Conservation (phyloP, 1,139 yeast genomes). For the Spencermartinsiella ligniputridi region DNA sequence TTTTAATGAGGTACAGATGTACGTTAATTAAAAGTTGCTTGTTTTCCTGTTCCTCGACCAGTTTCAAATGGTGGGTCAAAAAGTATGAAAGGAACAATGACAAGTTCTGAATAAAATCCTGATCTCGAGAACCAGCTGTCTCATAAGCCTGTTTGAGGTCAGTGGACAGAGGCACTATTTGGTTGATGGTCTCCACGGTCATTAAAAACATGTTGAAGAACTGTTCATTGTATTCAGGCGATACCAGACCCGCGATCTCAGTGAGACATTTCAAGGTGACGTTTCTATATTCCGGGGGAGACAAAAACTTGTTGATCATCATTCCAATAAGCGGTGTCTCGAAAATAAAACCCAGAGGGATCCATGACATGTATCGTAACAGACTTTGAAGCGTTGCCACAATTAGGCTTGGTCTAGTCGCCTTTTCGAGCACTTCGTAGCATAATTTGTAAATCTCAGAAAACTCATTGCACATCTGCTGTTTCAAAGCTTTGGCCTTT, state of each 20-base stretch:
- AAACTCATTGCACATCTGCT: constrained; percentile 83
- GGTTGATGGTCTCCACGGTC: constrained; percentile 66
- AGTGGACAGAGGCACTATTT: constrained; percentile 69
- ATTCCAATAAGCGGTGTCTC: constrained; percentile 76
- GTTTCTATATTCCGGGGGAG: constrained; percentile 77
- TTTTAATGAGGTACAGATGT: constrained; percentile 74
- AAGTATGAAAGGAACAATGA: constrained; percentile 91
- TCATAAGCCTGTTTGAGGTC: constrained; percentile 72
- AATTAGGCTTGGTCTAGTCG: constrained; percentile 74
- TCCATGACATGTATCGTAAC: constrained; percentile 88
- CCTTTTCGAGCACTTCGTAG: constrained; percentile 86
- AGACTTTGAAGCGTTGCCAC: constrained; percentile 81
- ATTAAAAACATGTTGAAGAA: constrained; percentile 68
- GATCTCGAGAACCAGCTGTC: constrained; percentile 76
- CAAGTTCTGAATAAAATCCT: constrained; percentile 90
- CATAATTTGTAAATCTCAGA: constrained; percentile 91
- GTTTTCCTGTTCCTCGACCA: constrained; percentile 63
- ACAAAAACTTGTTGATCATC: constrained; percentile 69
- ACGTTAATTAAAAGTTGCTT: constrained; percentile 64
- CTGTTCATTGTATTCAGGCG: constrained; percentile 61
- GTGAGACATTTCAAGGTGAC: constrained; percentile 86
- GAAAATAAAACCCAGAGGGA: constrained; percentile 83
- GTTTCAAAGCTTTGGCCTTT: constrained; percentile 76
- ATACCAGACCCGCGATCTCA: constrained; percentile 70
- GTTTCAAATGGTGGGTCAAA: constrained; percentile 66